phyloP scores from a whole-genome alignment of 306 rosid species.

The Vicia sativa region DNA sequence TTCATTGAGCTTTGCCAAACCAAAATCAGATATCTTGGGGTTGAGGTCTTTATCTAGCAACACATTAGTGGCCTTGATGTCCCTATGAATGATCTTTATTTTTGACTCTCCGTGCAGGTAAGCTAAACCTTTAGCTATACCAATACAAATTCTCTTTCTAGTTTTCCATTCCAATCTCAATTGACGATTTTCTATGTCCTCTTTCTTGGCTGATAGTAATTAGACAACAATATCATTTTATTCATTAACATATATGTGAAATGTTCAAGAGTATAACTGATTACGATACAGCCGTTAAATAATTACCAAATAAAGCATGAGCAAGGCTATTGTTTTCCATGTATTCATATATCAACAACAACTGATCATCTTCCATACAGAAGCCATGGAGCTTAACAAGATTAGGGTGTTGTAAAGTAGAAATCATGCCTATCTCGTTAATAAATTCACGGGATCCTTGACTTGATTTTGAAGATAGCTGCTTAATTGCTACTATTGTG shows the following conservation, averaged over 20 bases:
- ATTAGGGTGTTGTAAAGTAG: slow-evolving; percentile 57
- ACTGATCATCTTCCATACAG: slow-evolving; percentile 54
- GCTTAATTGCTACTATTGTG: slow-evolving; percentile 49
- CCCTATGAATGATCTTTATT: slow-evolving; percentile 70
- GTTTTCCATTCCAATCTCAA: slow-evolving; percentile 55
- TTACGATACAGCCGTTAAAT: neutral
- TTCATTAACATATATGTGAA: neutral
- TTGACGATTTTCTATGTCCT: slow-evolving; percentile 34
- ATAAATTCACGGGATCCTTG: slow-evolving; percentile 65
- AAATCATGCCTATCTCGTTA: slow-evolving; percentile 62
- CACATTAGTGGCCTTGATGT: slow-evolving; percentile 44
- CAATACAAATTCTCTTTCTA: slow-evolving; percentile 60
- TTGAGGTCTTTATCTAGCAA: too few relatives aligned
- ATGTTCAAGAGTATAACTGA: neutral
- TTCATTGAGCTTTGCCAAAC: slow-evolving; percentile 46
- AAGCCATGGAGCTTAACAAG: slow-evolving; percentile 61
- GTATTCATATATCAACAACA: slow-evolving; percentile 55
- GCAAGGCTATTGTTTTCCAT: slow-evolving; percentile 70
- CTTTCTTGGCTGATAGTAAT: slow-evolving; percentile 28
- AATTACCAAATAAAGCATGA: slow-evolving; percentile 53
- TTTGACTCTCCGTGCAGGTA: slow-evolving; percentile 72
- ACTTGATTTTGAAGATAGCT: slow-evolving; percentile 51
- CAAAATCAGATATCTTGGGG: too few relatives aligned
- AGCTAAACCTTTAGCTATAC: slow-evolving; percentile 65
- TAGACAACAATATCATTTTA: slow-evolving; percentile 4